These are phyloP conservation scores for Eucalyptus globulus DNA, from an alignment of 345 rosid genomes.

Conservation along the genomic window DNA sequence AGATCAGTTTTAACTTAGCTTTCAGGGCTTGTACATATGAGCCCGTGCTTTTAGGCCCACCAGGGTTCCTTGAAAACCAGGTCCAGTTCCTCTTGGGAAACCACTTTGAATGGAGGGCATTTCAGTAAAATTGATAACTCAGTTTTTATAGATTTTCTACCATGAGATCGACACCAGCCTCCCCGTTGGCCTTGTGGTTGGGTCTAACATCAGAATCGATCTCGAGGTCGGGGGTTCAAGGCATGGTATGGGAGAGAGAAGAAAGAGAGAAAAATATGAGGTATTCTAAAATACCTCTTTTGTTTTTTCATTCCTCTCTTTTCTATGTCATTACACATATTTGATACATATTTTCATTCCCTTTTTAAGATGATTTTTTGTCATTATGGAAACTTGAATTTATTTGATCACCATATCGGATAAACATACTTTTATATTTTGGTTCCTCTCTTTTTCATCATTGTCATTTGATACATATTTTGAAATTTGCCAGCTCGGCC, in stretches of 20 bases:
- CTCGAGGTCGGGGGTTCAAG: not conserved
- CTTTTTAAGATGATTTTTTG: not conserved
- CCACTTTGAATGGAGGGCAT: not conserved
- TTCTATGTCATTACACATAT: too few relatives aligned
- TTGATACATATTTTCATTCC: too few relatives aligned
- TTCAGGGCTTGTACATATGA: not conserved
- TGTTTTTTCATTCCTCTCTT: not conserved
- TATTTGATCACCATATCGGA: rapidly evolving
- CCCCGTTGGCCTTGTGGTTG: not conserved
- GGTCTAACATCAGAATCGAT: not conserved
- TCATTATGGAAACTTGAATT: not conserved
- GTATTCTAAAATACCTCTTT: not conserved
- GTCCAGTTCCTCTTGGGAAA: not conserved
- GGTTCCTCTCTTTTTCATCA: too few relatives aligned
- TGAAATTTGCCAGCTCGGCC: too few relatives aligned
- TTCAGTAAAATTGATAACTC: not conserved
- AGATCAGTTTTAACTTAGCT: not conserved
- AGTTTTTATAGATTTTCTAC: not conserved
- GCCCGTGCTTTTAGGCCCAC: not conserved
- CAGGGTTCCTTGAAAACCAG: not conserved
- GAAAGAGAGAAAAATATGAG: not conserved
- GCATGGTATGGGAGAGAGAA: not conserved
- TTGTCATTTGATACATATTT: too few relatives aligned
- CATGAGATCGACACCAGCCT: rapidly evolving
- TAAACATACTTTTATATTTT: not conserved